Percentiles rank a stretch among this genome's conserved stretches.
Conservation (phyloP, 2,329 filamentous ascomycete species). For the Colletotrichum spaethianum region DNA sequence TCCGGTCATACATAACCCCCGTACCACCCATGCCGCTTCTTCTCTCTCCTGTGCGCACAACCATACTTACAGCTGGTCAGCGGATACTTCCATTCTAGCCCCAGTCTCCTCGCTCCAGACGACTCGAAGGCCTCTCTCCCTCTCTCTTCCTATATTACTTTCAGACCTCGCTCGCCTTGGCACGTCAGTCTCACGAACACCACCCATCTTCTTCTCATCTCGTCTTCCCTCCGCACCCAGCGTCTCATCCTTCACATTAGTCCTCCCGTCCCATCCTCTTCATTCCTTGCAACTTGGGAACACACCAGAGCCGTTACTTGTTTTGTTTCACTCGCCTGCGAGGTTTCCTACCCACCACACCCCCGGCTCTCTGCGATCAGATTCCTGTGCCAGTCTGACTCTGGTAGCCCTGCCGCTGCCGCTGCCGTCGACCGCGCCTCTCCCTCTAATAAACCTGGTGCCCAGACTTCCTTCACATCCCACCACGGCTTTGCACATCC, state of each 20-base stretch:
- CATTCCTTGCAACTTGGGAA: slow-evolving; percentile 23
- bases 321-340: slow-evolving; percentile 40
- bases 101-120: slow-evolving; percentile 1
- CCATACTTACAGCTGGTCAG: not conserved
- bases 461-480: slow-evolving; percentile 30
- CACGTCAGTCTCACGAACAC: slow-evolving; percentile 29
- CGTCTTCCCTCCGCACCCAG: slow-evolving; percentile 8
- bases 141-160: slow-evolving; percentile 21
- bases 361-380: slow-evolving; percentile 14
- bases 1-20: slow-evolving; percentile 11
- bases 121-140: slow-evolving; percentile 2
- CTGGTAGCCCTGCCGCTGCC: slow-evolving; percentile 4
- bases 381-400: slow-evolving; percentile 18
- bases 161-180: slow-evolving; percentile 32
- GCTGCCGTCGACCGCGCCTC: not conserved
- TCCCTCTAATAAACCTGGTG: slow-evolving; percentile 31
- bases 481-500: not conserved
- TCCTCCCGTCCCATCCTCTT: slow-evolving; percentile 25
- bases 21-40: not conserved
- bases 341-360: slow-evolving; percentile 27
- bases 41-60: not conserved
- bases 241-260: slow-evolving; percentile 3
- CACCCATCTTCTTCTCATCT: not conserved
- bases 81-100: slow-evolving; percentile 4
- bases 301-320: slow-evolving; percentile 36